Base-by-base conservation (phyloP, 2,329 filamentous ascomycete genomes). In the Diplocarpon mali region DNA sequence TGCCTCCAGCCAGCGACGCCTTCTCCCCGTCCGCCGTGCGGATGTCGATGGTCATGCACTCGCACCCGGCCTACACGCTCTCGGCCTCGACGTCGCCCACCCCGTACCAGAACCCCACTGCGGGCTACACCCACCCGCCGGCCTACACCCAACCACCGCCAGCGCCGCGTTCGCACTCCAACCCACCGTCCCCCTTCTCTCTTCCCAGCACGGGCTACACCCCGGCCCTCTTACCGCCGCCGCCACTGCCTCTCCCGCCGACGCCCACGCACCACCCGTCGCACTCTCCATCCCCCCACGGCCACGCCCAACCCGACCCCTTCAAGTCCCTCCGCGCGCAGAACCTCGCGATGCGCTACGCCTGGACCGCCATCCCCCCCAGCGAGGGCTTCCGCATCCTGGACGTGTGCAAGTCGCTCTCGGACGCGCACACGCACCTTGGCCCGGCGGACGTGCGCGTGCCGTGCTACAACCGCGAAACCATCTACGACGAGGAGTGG, bases 401-500 rank as follows among this genome's bases (percentile, higher is more conserved):
- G 24, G 55, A 60, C 24, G 38, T 52, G 4, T 60, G 57, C 40
- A 59, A 57, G 43, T 24, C 20, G 20, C 20, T 24, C 20, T 24
- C 20, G 20, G 7, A 7, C 47, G 47, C 1, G 29, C 51, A 5
- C 50, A 48, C 9, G 44, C 46, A 1, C 43, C 52, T 1, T 35
- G 45, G 8, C 32, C 30, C 13, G 38, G 24, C 10, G 29, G n/a
- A 29, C 35, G 46, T 32, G 15, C 29, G 45, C 24, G 42, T 47
- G 0, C 57, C 57, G 11, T 60, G 57, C 28, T 60, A 60, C 17
- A 57, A 60, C 20, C 55, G 57, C 13, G 54, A 59, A 32, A 60
- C 53, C 9, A 45, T 60, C 1, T 60, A 56, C 27, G 57, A 60
- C 30, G 57, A 59, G 44, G 56, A 59, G 44, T 59, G 57, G 57